Base-by-base conservation (phyloP, 2,329 filamentous ascomycete genomes). In the Alternaria sp. region DNA sequence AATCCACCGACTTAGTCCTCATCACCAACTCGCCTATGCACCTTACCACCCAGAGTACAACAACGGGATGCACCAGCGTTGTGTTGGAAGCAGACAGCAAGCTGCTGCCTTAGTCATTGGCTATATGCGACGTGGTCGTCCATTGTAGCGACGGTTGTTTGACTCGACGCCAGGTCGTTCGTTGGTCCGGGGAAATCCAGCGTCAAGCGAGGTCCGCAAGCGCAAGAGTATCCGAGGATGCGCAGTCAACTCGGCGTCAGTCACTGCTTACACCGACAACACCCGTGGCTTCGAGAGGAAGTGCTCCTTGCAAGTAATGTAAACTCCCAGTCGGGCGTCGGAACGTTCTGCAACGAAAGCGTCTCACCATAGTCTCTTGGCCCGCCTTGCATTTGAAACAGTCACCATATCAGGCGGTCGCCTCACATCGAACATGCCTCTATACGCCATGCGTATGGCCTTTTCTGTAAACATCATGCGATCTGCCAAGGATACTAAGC, bases 351-450 rank as follows among this genome's bases (percentile, higher is more conserved):
- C 59, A 65, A 65, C 60, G 46, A 52, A 49, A 50, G 51, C 54
- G 69, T 72, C 69, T 71, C 69, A 72, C 64, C 52, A 65, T 66
- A 12, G 58, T 18, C 67, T 66, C 69, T 66, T 72, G 67, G 58
- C 59, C 59, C 63, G 63, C 69, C 52, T 67, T 60, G 60, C 46
- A 60, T 66, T 61, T 66, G 69, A 72, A 72, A 70, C 68, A 60
- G 59, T 57, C 49, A 43, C 48, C 50, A 59, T 62, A 63, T 60
- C 51, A 62, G 45, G 65, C 63, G 60, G 67, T 55, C 49, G 41
- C 58, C 56, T 57, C 48, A 30, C 27, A 38, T 44, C 59, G 43
- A 55, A 57, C 46, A 64, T 49, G 60, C 51, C 52, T 49, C 60
- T 49, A 57, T 58, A 55, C 55, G 61, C 56, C 54, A 34, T 48